phyloP scores from a whole-genome alignment of 192 early-diverging fungal genomes.

The Dissophora ornata region DNA sequence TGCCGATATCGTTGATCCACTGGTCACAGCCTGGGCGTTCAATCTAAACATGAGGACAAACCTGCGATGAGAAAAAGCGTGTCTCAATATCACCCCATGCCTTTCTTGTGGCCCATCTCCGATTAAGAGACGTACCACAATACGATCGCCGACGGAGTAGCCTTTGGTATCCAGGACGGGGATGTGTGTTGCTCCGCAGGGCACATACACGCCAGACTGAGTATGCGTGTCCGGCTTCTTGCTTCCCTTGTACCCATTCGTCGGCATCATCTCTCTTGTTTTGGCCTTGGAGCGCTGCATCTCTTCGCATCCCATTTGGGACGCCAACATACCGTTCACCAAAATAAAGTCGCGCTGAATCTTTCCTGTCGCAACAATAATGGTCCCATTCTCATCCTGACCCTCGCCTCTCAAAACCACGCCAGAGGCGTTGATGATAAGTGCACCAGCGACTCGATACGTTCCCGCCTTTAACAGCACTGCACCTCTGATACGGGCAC shows the following conservation, averaged over 20 bases:
- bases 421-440: constrained; percentile 40
- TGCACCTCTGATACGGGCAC: constrained; percentile 37
- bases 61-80: not conserved
- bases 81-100: not conserved
- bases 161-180: constrained; percentile 34
- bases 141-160: constrained; percentile 41
- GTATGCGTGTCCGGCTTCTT: constrained; percentile 39
- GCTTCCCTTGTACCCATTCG: constrained; percentile 44
- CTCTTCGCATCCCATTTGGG: constrained; percentile 35
- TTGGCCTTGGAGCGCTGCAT: constrained; percentile 35
- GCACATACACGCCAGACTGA: constrained; percentile 15
- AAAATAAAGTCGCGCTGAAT: constrained; percentile 51
- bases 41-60: constrained; percentile 5
- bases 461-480: constrained; percentile 40
- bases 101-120: not conserved
- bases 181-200: constrained; percentile 25
- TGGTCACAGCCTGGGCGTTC: constrained; percentile 45
- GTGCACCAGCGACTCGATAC: constrained; percentile 38
- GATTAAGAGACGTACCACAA: constrained; percentile 35
- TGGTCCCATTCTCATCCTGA: constrained; percentile 33
- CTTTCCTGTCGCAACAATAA: constrained; percentile 38
- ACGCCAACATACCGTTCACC: constrained; percentile 42
- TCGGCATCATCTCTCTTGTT: constrained; percentile 46
- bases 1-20: constrained; percentile 45
- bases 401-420: constrained; percentile 45